Conservation (phyloP, 345 rosid species). For the Salix suchowensis region DNA sequence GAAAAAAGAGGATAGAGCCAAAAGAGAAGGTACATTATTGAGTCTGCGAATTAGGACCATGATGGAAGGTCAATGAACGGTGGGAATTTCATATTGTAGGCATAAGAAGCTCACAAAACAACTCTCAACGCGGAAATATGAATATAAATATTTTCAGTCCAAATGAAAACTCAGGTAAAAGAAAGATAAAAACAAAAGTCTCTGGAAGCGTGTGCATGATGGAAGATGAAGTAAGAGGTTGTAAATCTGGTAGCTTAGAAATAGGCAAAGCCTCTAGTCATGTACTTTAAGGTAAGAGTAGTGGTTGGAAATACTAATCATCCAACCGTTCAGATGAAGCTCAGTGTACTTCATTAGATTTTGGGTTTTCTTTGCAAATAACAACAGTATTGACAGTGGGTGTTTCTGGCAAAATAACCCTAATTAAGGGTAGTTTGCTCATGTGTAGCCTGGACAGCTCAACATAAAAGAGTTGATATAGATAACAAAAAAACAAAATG, state of each 20-base stretch:
- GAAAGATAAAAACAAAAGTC: not conserved
- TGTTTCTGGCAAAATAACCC: too few relatives aligned
- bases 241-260: not conserved
- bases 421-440: too few relatives aligned
- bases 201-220: not conserved
- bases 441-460: too few relatives aligned
- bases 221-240: not conserved
- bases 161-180: not conserved
- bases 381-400: too few relatives aligned
- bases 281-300: not conserved
- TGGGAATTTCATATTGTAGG: not conserved
- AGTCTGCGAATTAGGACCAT: not conserved
- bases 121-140: not conserved
- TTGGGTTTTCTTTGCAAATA: too few relatives aligned
- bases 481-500: too few relatives aligned
- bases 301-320: not conserved
- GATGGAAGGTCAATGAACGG: not conserved
- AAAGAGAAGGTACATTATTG: conserved; percentile 45
- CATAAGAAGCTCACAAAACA: not conserved
- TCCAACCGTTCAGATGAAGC: not conserved
- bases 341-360: too few relatives aligned
- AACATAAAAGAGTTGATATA: too few relatives aligned
- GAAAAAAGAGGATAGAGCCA: conserved; percentile 28
- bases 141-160: not conserved
- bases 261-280: not conserved